A percentile compares a stretch with the other conserved stretches of the same genome.
phyloP scores from a whole-genome alignment of 75 land plant genomes.

The Pinus albicaulis region DNA sequence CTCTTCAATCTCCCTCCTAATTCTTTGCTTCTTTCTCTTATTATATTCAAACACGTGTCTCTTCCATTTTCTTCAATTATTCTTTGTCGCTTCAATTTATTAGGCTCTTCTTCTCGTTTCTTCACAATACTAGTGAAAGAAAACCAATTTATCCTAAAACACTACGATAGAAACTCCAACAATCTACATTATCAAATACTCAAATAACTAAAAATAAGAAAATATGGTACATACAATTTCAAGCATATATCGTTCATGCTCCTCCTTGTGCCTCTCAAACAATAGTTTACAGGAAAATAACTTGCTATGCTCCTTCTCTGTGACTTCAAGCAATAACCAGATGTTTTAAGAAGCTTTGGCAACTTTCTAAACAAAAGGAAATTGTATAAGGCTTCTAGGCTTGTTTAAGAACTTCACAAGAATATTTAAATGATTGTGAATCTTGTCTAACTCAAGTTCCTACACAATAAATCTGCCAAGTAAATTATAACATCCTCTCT shows the following conservation, averaged over 20 bases:
- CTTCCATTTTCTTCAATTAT: constrained; percentile 34
- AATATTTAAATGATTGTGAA: constrained; percentile 59
- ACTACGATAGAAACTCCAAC: neutral
- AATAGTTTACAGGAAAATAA: constrained; percentile 86
- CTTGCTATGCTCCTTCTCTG: constrained; percentile 85
- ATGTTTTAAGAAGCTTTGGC: constrained; percentile 40
- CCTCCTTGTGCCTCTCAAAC: constrained; percentile 48
- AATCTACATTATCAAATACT: neutral
- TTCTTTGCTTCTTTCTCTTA: constrained; percentile 62
- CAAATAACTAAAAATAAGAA: neutral
- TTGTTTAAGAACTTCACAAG: constrained; percentile 74
- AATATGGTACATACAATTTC: constrained; percentile 53
- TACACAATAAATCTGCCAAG: constrained; percentile 13
- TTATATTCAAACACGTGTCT: constrained; percentile 65
- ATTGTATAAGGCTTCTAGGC: constrained; percentile 57
- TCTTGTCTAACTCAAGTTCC: constrained; percentile 80
- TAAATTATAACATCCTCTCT: neutral
- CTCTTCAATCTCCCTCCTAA: constrained; percentile 77
- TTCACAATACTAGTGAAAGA: constrained; percentile 7
- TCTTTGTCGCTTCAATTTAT: constrained; percentile 64
- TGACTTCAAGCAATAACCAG: constrained; percentile 39
- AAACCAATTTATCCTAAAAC: neutral
- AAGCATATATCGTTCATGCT: constrained; percentile 86
- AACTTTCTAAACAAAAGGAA: constrained; percentile 42
- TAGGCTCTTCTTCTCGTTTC: constrained; percentile 86